These are phyloP conservation scores for Rhodotorula paludigena DNA, from an alignment of 768 basidiomycete genomes.

Conservation along the genomic window DNA sequence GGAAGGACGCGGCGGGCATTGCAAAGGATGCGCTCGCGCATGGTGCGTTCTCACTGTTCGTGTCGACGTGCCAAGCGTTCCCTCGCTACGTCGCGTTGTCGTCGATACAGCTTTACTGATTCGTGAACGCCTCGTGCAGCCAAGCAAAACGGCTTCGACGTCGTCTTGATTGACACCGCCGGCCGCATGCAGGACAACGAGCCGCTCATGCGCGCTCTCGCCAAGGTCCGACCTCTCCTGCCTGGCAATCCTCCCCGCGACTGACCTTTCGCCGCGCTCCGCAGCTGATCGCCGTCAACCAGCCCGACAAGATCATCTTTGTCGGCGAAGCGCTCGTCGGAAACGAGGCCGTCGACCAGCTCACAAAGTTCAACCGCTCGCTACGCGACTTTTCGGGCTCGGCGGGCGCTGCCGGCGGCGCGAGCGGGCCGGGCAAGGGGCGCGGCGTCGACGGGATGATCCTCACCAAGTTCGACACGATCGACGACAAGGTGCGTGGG, in stretches of 20 bases:
- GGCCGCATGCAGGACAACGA: conserved; percentile 99
- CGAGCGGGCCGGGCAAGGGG: conserved; percentile 56
- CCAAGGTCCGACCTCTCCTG: conserved; percentile 60
- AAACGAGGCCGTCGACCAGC: conserved; percentile 96
- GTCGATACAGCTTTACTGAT: not conserved
- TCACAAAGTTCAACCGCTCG: conserved; percentile 92
- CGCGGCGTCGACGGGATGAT: conserved; percentile 98
- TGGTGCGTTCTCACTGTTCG: conserved; percentile 55
- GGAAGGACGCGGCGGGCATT: conserved; percentile 97
- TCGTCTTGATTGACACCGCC: conserved; percentile 95
- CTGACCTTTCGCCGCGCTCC: not conserved
- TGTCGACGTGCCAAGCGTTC: too few species aligned
- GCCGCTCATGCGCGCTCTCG: conserved; percentile 97
- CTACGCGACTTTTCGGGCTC: conserved; percentile 83
- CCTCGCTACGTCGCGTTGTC: not conserved
- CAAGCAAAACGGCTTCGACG: conserved; percentile 85
- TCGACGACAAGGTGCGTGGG: conserved; percentile 77
- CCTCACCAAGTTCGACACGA: conserved; percentile 98
- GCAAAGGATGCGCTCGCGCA: conserved; percentile 89
- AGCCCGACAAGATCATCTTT: conserved; percentile 94
- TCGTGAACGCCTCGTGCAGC: conserved; percentile 51
- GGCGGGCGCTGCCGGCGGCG: conserved; percentile 44
- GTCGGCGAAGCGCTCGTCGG: conserved; percentile 97
- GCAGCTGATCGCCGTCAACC: conserved; percentile 85
- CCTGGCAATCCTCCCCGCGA: conserved; percentile 7